phyloP scores from a whole-genome alignment of 208 protist species.

The Leishmania guyanensis region DNA sequence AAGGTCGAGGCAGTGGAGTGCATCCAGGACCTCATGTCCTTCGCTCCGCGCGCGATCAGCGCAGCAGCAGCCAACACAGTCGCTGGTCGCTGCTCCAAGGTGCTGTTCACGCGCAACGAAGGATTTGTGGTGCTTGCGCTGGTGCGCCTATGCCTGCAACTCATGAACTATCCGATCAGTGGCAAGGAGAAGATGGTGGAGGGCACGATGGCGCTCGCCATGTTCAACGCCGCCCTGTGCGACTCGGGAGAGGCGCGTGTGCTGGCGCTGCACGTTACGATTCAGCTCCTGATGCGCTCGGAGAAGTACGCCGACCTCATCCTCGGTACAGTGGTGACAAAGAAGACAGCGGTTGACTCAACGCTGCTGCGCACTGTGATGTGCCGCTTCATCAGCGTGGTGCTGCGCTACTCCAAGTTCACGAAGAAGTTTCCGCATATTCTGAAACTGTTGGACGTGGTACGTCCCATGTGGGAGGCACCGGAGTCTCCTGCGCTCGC shows the following conservation, averaged over 20 bases:
- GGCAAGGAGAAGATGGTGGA: slow-evolving; percentile 92
- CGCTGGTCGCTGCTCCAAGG: slow-evolving; percentile 89
- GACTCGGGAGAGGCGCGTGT: slow-evolving; percentile 82
- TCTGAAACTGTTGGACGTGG: slow-evolving; percentile 67
- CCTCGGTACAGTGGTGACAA: slow-evolving; percentile 85
- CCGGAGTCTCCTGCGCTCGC: slow-evolving; percentile 72
- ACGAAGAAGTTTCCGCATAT: slow-evolving; percentile 81
- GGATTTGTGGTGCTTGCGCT: slow-evolving; percentile 83
- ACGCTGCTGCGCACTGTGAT: slow-evolving; percentile 83
- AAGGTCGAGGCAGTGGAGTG: slow-evolving; percentile 90
- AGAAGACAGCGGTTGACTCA: slow-evolving; percentile 80
- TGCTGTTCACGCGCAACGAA: slow-evolving; percentile 90
- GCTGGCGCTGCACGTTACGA: slow-evolving; percentile 76
- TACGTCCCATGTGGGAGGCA: slow-evolving; percentile 73
- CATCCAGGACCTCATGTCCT: slow-evolving; percentile 86
- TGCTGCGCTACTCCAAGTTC: slow-evolving; percentile 83
- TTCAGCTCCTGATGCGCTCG: slow-evolving; percentile 74
- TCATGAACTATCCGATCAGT: slow-evolving; percentile 80
- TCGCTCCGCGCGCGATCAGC: slow-evolving; percentile 72
- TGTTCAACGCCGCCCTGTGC: slow-evolving; percentile 90
- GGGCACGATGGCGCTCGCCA: slow-evolving; percentile 86
- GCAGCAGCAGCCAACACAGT: slow-evolving; percentile 77
- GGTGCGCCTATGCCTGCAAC: slow-evolving; percentile 81
- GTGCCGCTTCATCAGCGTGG: slow-evolving; percentile 89
- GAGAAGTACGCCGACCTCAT: slow-evolving; percentile 89